Conservation (phyloP, 2,329 filamentous ascomycete genomes). For the Cercospora beticola region DNA sequence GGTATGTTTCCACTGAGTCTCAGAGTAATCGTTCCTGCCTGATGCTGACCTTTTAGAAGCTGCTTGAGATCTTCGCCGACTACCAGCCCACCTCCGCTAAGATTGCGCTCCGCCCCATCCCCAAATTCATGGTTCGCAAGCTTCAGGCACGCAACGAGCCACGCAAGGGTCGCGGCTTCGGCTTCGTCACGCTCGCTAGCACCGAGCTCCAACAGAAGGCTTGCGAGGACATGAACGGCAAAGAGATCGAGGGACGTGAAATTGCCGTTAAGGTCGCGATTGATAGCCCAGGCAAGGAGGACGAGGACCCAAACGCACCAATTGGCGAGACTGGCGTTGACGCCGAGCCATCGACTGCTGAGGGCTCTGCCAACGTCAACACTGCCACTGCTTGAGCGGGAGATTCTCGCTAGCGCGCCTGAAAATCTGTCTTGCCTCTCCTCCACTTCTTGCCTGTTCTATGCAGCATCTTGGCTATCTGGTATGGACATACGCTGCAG, state of each 20-base stretch:
- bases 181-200: conserved; percentile 92
- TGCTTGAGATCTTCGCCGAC: conserved; percentile 92
- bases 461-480: conserved; percentile 26
- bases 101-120: conserved; percentile 97
- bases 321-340: conserved; percentile 39
- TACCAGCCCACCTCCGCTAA: conserved; percentile 94
- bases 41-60: conserved; percentile 55
- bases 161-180: conserved; percentile 98
- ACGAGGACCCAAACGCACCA: conserved; percentile 61
- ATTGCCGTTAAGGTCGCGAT: conserved; percentile 99
- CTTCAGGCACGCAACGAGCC: conserved; percentile 96
- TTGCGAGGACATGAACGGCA: conserved; percentile 97
- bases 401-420: background rate
- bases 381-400: conserved; percentile 30
- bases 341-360: conserved; percentile 38
- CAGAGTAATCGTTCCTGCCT: background rate
- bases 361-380: conserved; percentile 37
- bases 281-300: conserved; percentile 98
- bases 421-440: conserved; percentile 17
- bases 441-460: conserved; percentile 17
- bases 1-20: conserved; percentile 55
- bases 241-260: conserved; percentile 97
- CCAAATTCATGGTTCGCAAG: conserved; percentile 99
- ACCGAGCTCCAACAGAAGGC: conserved; percentile 98
- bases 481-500: conserved; percentile 28